Evolutionary conservation across 2,329 filamentous ascomycete species (phyloP).

Genomic region (Cyanodermella asteris): DNA sequence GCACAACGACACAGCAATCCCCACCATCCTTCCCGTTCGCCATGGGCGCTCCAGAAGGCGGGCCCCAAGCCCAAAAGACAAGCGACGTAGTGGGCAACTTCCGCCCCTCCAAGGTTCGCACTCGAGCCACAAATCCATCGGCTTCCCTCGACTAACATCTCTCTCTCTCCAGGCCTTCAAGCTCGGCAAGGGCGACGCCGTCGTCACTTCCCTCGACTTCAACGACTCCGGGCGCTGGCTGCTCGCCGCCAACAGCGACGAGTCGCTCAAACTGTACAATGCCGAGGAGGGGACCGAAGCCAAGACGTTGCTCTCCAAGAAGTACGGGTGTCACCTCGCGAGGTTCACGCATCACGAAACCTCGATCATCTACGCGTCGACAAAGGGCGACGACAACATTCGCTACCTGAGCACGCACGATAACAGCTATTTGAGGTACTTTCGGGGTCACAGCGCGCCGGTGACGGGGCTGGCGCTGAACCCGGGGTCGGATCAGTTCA

Average conservation of each 20-base stretch:
- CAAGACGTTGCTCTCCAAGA: slow-evolving; percentile 81
- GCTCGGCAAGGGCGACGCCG: slow-evolving; percentile 27
- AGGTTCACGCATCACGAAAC: slow-evolving; percentile 83
- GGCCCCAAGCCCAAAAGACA: slow-evolving; percentile 35
- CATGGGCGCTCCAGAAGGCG: slow-evolving; percentile 8
- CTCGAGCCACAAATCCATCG: neutral
- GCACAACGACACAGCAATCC: no score
- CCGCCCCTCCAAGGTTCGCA: slow-evolving; percentile 52
- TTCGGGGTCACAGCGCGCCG: slow-evolving; percentile 65
- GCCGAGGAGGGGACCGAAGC: slow-evolving; percentile 74
- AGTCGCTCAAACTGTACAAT: slow-evolving; percentile 89
- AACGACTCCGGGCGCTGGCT: slow-evolving; percentile 85
- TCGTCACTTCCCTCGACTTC: slow-evolving; percentile 74
- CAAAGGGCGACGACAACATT: slow-evolving; percentile 79
- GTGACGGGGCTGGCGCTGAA: slow-evolving; percentile 73
- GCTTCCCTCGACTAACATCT: neutral
- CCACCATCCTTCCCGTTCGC: no score
- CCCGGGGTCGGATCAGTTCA: slow-evolving; percentile 71
- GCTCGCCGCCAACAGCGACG: slow-evolving; percentile 79
- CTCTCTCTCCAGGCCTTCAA: slow-evolving; percentile 30
- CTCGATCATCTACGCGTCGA: slow-evolving; percentile 86
- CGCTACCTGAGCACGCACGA: slow-evolving; percentile 81
- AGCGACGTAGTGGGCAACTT: slow-evolving; percentile 58
- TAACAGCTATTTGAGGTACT: slow-evolving; percentile 91
- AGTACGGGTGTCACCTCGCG: slow-evolving; percentile 86